Evolutionary conservation across 176 grass and related monocot genomes (phyloP), one percentile per base, ranked within the genome.

Genomic region (Lolium perenne): DNA sequence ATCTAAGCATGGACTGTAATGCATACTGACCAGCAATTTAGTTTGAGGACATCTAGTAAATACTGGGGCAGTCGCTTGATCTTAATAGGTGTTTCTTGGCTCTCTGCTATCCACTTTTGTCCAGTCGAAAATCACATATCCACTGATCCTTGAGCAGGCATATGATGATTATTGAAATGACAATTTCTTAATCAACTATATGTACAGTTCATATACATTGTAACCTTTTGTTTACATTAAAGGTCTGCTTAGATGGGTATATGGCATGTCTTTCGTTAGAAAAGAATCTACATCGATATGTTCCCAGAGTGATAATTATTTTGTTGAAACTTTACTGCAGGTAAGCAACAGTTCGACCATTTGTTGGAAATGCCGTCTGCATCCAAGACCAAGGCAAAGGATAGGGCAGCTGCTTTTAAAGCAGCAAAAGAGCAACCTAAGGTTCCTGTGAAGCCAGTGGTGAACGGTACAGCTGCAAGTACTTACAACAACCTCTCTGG

Each of bases 301-400:
- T 69, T 60, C 60, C 29, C 85, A 26, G 16, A 69, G 45, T 72
- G 26, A 58, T 88, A 72, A 63, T 47, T 77, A 68, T 26, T 73
- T 54, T 16, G 5, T 25, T 77, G n/a, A 26, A 82, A 85, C 48
- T 78, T 71, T 35, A 15, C 35, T 79, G 76, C 87, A 94, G 92
- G 86, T 85, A 43, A 61, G 71, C 26, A 20, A 77, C 64, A 57
- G 56, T 88, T 63, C 53, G 53, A 67, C 69, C 21, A 54, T 54
- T 79, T 47, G 72, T 79, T 64, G 53, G 53, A 91, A 88, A 99
- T 99, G 97, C 93, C 92, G 18, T 95, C 97, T 84, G 92, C 90
- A 70, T 86, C 94, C 74, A 99, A 99, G 92, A 96, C 96, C 71
- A 99, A 97, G 82, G 91, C 88, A 2, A 95, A 93, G 67, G 89